Evolutionary conservation across 2,329 filamentous ascomycete species (phyloP).

Genomic region (Fusarium guadeloupense): DNA sequence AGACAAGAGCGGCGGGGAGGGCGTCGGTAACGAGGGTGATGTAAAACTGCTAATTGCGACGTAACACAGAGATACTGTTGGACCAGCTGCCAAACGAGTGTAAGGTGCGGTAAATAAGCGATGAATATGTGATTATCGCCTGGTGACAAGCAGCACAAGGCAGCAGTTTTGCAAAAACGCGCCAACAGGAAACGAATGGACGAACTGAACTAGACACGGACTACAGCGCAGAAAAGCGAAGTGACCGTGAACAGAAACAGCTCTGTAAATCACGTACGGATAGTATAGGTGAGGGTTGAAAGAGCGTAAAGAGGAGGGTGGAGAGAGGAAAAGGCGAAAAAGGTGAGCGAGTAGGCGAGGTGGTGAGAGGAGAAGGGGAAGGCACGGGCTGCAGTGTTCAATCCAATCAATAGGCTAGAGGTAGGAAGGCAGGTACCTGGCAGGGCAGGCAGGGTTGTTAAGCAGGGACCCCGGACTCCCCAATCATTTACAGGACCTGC

Average conservation of each 20-base stretch:
- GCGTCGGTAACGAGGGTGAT: conserved; percentile 16
- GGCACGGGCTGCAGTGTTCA: conserved; percentile 15
- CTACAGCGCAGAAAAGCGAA: conserved; percentile 31
- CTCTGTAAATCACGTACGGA: conserved; percentile 23
- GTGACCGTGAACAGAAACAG: conserved; percentile 33
- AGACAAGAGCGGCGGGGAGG: conserved; percentile 16
- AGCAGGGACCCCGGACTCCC: conserved; percentile 26
- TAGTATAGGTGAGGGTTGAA: conserved; percentile 13
- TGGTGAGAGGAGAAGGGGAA: conserved; percentile 31
- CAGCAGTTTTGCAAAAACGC: conserved; percentile 40
- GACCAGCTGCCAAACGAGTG: conserved; percentile 42
- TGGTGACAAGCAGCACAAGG: conserved; percentile 15
- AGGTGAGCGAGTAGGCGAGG: conserved; percentile 26
- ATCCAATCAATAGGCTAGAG: not conserved
- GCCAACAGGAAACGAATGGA: conserved; percentile 43
- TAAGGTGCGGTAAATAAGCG: conserved; percentile 21
- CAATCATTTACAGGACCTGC: conserved; percentile 15
- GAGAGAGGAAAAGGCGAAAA: conserved; percentile 14
- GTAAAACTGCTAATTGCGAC: conserved; percentile 18
- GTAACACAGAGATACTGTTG: conserved; percentile 32
- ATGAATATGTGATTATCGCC: conserved; percentile 17
- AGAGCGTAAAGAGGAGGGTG: conserved; percentile 23
- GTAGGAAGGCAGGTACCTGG: conserved; percentile 1
- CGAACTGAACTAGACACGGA: conserved; percentile 39
- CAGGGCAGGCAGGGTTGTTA: not conserved